Evolutionary conservation across 306 rosid species (phyloP).

Genomic region (Cicer judaicum): DNA sequence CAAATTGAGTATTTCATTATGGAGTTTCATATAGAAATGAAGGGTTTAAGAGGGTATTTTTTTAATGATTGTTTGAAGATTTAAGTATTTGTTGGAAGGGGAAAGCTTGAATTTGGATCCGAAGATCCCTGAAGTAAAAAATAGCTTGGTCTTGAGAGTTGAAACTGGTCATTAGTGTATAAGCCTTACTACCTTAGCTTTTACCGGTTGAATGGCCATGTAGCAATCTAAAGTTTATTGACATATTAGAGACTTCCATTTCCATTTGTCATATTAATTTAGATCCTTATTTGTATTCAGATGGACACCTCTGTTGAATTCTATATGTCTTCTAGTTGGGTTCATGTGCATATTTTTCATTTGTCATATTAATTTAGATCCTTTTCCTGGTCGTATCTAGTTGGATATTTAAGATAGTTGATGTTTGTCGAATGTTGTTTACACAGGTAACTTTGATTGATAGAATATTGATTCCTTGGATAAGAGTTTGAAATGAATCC

Average conservation of each 20-base stretch:
- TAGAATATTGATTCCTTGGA: conserved; percentile 44
- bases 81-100: conserved; percentile 26
- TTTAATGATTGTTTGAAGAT: not conserved
- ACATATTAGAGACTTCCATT: conserved; percentile 29
- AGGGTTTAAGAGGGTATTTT: conserved; percentile 18
- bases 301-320: not conserved
- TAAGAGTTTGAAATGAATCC: conserved; percentile 60
- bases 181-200: conserved; percentile 7
- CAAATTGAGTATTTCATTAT: conserved; percentile 28
- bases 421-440: conserved; percentile 21
- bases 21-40: conserved; percentile 34
- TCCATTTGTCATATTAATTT: too few species aligned
- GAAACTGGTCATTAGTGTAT: conserved; percentile 16
- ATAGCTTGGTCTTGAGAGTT: conserved; percentile 36
- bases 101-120: conserved; percentile 38
- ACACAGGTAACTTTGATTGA: conserved; percentile 44
- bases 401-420: conserved; percentile 31
- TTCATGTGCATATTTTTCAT: not conserved
- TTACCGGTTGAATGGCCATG: conserved; percentile 19
- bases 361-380: not conserved
- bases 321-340: not conserved
- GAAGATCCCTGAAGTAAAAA: conserved; percentile 27
- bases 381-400: not conserved
- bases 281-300: too few species aligned
- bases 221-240: conserved; percentile 7